Percentiles rank a stretch among this genome's conserved stretches.
These are phyloP conservation scores for Colletotrichum noveboracense DNA, from an alignment of 2,329 filamentous ascomycete genomes.

Conservation along the genomic window DNA sequence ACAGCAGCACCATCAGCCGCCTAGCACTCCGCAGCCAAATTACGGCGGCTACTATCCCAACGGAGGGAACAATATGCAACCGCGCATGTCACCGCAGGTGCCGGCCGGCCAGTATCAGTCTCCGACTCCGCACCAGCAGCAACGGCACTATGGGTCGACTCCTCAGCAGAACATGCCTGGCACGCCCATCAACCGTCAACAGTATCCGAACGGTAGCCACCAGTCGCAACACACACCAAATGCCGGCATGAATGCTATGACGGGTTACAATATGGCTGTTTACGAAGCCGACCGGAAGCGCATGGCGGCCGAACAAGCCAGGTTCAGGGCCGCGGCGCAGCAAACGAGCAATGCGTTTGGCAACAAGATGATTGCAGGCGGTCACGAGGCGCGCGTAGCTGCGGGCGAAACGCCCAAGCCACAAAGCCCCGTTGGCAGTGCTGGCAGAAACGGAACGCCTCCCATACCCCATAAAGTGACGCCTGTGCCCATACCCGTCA, in stretches of 20 bases:
- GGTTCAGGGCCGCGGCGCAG: constrained; percentile 51
- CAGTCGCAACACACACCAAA: constrained; percentile 33
- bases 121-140: constrained; percentile 27
- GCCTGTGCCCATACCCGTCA: constrained; percentile 47
- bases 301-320: constrained; percentile 51
- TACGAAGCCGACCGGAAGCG: constrained; percentile 29
- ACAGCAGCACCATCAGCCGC: constrained; percentile 30
- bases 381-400: constrained; percentile 42
- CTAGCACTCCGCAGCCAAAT: constrained; percentile 40
- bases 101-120: constrained; percentile 41
- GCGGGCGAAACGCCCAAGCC: constrained; percentile 36
- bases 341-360: constrained; percentile 45
- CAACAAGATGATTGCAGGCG: constrained; percentile 50
- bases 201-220: constrained; percentile 36
- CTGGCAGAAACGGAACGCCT: constrained; percentile 37
- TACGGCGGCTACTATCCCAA: constrained; percentile 48
- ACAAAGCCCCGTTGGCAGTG: constrained; percentile 29
- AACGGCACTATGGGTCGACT: constrained; percentile 26
- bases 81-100: constrained; percentile 51
- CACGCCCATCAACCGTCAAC: constrained; percentile 26
- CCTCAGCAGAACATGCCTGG: constrained; percentile 30
- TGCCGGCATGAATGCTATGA: constrained; percentile 28
- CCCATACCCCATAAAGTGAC: constrained; percentile 45
- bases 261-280: constrained; percentile 10
- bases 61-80: constrained; percentile 42